Conservation (phyloP, 305 asterid species). For the Fraxinus angustifolia region DNA sequence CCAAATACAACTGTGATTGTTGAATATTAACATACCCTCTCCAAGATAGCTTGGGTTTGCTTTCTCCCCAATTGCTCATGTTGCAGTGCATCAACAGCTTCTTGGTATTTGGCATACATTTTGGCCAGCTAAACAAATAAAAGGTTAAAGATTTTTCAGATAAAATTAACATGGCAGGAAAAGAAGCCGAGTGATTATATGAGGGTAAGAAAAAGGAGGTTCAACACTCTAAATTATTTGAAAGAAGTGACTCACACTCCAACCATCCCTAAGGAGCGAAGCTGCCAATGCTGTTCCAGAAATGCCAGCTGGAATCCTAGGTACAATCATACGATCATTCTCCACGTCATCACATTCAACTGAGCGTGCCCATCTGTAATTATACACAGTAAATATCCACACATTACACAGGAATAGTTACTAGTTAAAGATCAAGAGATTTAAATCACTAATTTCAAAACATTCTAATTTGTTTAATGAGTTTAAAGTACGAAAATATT, state of each 20-base stretch:
- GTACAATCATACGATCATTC: conserved; percentile 68
- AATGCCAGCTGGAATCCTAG: conserved; percentile 71
- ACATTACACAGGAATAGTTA: background rate
- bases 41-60: conserved; percentile 82
- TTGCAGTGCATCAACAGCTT: conserved; percentile 81
- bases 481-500: background rate
- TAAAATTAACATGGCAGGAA: background rate
- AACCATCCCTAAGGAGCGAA: conserved; percentile 95
- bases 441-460: background rate
- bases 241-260: conserved; percentile 64
- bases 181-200: background rate
- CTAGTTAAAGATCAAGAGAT: background rate
- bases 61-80: conserved; percentile 93
- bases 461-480: background rate
- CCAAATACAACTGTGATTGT: conserved; percentile 1
- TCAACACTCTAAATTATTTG: background rate
- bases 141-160: background rate
- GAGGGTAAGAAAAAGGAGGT: background rate
- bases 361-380: conserved; percentile 39
- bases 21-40: conserved; percentile 54
- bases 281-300: conserved; percentile 98
- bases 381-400: conserved; percentile 1
- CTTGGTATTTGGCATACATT: conserved; percentile 83
- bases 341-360: conserved; percentile 40
- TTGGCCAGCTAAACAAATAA: conserved; percentile 60